phyloP scores from a whole-genome alignment of 2,329 filamentous ascomycete species.

The Colletotrichum kahawae region DNA sequence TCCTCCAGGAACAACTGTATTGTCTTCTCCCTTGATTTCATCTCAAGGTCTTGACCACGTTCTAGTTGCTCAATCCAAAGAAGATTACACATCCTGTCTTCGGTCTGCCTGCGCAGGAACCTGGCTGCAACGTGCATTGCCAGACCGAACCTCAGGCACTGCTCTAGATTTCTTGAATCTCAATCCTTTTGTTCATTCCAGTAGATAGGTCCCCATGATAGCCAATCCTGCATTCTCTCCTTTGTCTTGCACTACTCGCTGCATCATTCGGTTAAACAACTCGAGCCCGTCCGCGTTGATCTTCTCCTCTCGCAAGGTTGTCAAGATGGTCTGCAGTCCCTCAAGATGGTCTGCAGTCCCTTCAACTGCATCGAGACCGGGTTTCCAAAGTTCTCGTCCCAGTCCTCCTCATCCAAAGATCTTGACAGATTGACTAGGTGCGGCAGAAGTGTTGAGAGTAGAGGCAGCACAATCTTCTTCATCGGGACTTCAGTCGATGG shows the following conservation, averaged over 20 bases:
- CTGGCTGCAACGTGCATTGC: not conserved
- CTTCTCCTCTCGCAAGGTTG: conserved; percentile 27
- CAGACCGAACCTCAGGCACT: too few species aligned
- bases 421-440: conserved; percentile 26
- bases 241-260: conserved; percentile 21
- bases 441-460: conserved; percentile 29
- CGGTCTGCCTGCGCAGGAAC: not conserved
- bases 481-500: not conserved
- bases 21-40: not conserved
- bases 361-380: conserved; percentile 30
- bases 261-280: conserved; percentile 2
- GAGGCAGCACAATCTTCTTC: conserved; percentile 25
- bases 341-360: conserved; percentile 27
- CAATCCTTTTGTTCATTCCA: not conserved
- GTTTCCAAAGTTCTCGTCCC: conserved; percentile 29
- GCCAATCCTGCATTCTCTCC: conserved; percentile 5
- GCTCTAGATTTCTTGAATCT: too few species aligned
- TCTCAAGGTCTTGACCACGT: not conserved
- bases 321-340: conserved; percentile 27
- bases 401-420: conserved; percentile 25
- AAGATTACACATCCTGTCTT: not conserved
- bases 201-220: not conserved
- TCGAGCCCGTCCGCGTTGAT: conserved; percentile 19
- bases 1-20: accelerated
- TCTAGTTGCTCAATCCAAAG: not conserved